Evolutionary conservation across 2,329 filamentous ascomycete genomes (phyloP), one percentile per base, ranked within the genome.

Genomic region (Ophiostoma australiae): DNA sequence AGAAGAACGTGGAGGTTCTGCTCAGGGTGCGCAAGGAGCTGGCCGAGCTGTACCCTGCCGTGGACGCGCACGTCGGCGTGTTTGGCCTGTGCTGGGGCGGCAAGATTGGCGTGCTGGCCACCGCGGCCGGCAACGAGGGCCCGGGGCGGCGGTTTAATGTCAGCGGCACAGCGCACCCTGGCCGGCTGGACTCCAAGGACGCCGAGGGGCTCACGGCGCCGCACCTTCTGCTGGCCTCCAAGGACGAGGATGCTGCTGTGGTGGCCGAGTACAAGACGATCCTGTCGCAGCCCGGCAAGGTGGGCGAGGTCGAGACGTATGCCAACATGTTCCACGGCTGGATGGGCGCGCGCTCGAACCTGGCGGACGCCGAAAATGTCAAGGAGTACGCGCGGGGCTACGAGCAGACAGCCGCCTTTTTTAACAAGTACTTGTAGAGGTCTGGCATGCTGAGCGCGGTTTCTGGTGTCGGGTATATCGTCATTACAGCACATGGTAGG

Each of bases 251-350:
- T 3, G 78, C 75, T 0, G 82, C 83, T 0, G 77, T 78, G 0
- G 81, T 85, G 0, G 78, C 80, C 61, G 78, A 79, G 63, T 85
- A 83, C 74, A 78, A 80, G 71, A 76, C 80, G 66, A 79, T 81
- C 7, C 74, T 87, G 33, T 78, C 78, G 55, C 80, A 77, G n/a
- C 78, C 79, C 10, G 81, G 76, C 7, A 79, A 80, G 70, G 77
- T 76, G 0, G 79, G 82, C 20, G 75, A 82, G 71, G 81, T 86
- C 17, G 83, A 85, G 75, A 85, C 79, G 1, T 87, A 85, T 74
- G 69, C 72, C 0, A 81, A 78, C 69, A 86, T 85, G 81, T 80
- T 81, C 74, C 86, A 87, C 74, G 86, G 86, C n/a, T 88, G 84
- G 84, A 87, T 87, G 85, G 84, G 83, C 7, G 84, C 85, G 0